Evolutionary conservation across 2,329 filamentous ascomycete genomes (phyloP), one percentile per base, ranked within the genome.

Genomic region (Cercospora citrullina): DNA sequence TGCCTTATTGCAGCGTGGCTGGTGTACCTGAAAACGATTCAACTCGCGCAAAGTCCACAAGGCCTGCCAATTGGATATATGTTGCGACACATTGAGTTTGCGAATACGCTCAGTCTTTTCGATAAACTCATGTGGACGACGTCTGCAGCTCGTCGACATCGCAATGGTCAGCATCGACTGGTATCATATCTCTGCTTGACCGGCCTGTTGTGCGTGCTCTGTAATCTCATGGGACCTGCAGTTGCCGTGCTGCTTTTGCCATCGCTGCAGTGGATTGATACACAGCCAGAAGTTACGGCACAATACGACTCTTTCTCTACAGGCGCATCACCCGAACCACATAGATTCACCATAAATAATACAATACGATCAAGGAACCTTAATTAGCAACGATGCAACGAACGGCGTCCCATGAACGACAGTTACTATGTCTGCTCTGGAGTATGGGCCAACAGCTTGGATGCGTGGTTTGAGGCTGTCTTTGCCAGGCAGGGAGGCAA

Each of bases 191-290:
- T 53, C 12, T 53, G 48, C 12, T 8, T 53, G 10, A 53, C 21
- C 8, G 48, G 48, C 5, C 12, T 53, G 1, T 67, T 77, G 3
- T 75, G 73, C 48, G 65, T 73, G 9, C 31, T 77, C 0, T 74
- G 72, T 61, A 78, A 77, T 45, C 64, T 78, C 4, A 78, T 78
- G 74, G 76, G 76, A 10, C 75, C 77, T 9, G 72, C 75, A 5
- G 68, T 69, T 12, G 75, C 75, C 7, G 74, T 76, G 0, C 57
- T 77, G 10, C 65, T 72, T 2, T 31, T 77, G 0, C 75, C 74
- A 6, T 72, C 68, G 7, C 64, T 76, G 9, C 72, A 75, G 26
- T 76, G 72, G 73, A 60, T 74, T 3, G 45, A 26, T 12, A 51
- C 18, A 60, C 70, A 4, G 67, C 58, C n/a, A 23, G 31, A 18